Evolutionary conservation across 768 basidiomycete genomes (phyloP).

Genomic region (Termitomyces sp.): DNA sequence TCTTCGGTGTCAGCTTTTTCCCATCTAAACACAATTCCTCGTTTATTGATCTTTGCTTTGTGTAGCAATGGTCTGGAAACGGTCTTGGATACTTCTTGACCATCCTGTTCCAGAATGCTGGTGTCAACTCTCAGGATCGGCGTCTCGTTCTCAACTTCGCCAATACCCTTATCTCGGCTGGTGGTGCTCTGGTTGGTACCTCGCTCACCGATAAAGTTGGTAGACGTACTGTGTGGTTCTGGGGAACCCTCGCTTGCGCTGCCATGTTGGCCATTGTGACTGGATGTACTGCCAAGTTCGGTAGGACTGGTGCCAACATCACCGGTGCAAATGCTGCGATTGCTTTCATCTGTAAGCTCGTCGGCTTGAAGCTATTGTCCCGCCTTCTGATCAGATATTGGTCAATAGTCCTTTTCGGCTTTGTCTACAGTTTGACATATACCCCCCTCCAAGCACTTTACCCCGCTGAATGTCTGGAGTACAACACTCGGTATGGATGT

Average conservation of each 20-base stretch:
- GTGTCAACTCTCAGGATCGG: conserved; percentile 34
- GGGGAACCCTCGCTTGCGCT: conserved; percentile 39
- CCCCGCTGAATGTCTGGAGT: conserved; percentile 52
- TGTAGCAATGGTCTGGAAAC: conserved; percentile 51
- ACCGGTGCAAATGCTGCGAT: conserved; percentile 40
- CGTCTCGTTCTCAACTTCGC: conserved; percentile 38
- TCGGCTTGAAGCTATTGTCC: background rate
- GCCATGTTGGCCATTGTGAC: conserved; percentile 37
- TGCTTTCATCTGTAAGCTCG: conserved; percentile 39
- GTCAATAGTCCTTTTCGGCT: conserved; percentile 44
- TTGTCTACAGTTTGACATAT: conserved; percentile 51
- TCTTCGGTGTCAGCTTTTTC: conserved; percentile 38
- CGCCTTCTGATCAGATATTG: background rate
- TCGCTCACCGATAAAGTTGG: conserved; percentile 40
- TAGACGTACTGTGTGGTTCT: conserved; percentile 42
- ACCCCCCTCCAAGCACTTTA: conserved; percentile 58
- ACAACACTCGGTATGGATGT: conserved; percentile 39
- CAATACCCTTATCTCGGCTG: conserved; percentile 37
- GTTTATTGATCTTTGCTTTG: background rate
- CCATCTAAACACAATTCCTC: too few relatives aligned
- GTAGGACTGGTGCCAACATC: conserved; percentile 29
- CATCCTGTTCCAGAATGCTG: conserved; percentile 36
- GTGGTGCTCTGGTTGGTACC: conserved; percentile 38
- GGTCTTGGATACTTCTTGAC: conserved; percentile 48
- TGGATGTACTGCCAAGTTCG: conserved; percentile 39